Percentiles rank a stretch among this genome's conserved stretches.
phyloP scores from a whole-genome alignment of 2,329 filamentous ascomycete species.

The Fusarium xyrophilum region DNA sequence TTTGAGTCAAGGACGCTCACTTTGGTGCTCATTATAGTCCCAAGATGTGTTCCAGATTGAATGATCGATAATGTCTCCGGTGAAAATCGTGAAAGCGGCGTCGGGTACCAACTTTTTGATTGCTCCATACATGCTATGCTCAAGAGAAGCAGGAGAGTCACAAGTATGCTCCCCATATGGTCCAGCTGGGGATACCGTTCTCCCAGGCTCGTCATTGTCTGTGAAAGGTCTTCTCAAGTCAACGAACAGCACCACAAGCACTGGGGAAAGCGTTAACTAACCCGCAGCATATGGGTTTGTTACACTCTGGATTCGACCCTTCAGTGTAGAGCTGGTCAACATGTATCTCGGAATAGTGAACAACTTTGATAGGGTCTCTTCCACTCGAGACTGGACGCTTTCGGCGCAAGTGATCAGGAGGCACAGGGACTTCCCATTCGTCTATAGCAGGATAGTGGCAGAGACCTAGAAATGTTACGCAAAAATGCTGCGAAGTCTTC shows the following conservation, averaged over 20 bases:
- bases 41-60: slow-evolving; percentile 55
- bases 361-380: slow-evolving; percentile 57
- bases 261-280: slow-evolving; percentile 24
- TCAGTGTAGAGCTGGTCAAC: slow-evolving; percentile 62
- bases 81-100: slow-evolving; percentile 63
- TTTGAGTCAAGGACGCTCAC: slow-evolving; percentile 29
- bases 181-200: slow-evolving; percentile 57
- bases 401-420: slow-evolving; percentile 49
- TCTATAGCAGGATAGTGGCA: slow-evolving; percentile 58
- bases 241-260: not conserved
- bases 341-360: slow-evolving; percentile 68
- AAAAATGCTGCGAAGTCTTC: slow-evolving; percentile 59
- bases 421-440: slow-evolving; percentile 53
- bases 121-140: slow-evolving; percentile 62
- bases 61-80: slow-evolving; percentile 65
- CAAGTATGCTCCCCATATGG: slow-evolving; percentile 61
- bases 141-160: slow-evolving; percentile 58
- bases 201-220: slow-evolving; percentile 54
- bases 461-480: slow-evolving; percentile 60
- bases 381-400: slow-evolving; percentile 52
- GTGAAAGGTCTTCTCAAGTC: slow-evolving; percentile 51
- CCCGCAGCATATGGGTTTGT: slow-evolving; percentile 66
- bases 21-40: slow-evolving; percentile 43
- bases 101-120: slow-evolving; percentile 56
- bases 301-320: slow-evolving; percentile 62